Evolutionary conservation across 106 monocot species (phyloP).

Genomic region (Dendrobium chrysotoxum): DNA sequence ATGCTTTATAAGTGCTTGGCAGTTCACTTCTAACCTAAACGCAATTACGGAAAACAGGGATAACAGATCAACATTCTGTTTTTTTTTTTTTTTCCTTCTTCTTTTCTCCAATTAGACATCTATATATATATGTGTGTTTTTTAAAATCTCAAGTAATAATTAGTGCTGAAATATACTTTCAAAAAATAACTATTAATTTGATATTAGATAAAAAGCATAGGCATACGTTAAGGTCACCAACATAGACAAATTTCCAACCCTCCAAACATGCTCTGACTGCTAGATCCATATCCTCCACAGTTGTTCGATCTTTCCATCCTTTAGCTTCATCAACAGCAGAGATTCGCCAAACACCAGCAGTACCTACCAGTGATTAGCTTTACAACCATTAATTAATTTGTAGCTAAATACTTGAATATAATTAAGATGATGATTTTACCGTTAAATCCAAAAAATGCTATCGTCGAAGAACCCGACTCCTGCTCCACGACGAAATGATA

Average conservation of each 20-base stretch:
- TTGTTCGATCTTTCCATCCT: conserved; percentile 8
- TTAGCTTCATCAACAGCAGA: not conserved
- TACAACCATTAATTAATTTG: not conserved
- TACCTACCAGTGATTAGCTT: not conserved
- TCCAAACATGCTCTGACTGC: not conserved
- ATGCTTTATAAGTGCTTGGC: conserved; percentile 20
- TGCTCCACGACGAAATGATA: conserved; percentile 94
- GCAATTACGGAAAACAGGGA: not conserved
- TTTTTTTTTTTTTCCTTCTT: not conserved
- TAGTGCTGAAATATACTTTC: no score
- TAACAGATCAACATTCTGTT: not conserved
- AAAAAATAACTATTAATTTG: no score
- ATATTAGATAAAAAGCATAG: not conserved
- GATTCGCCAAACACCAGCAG: conserved; percentile 9
- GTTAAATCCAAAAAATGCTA: conserved; percentile 77
- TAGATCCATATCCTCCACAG: conserved; percentile 10
- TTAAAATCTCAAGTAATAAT: no score
- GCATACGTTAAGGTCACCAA: conserved; percentile 1
- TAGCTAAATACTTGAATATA: not conserved
- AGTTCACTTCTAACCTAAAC: conserved; percentile 16
- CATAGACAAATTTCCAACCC: conserved; percentile 5
- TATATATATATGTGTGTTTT: not conserved
- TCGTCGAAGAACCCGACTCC: conserved; percentile 54
- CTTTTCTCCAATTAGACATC: not conserved
- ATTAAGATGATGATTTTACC: conserved; percentile 19